A percentile compares a stretch with the other conserved stretches of the same genome.
Conservation (phyloP, 768 basidiomycete genomes). For the Sporobolomyces phaffii region DNA sequence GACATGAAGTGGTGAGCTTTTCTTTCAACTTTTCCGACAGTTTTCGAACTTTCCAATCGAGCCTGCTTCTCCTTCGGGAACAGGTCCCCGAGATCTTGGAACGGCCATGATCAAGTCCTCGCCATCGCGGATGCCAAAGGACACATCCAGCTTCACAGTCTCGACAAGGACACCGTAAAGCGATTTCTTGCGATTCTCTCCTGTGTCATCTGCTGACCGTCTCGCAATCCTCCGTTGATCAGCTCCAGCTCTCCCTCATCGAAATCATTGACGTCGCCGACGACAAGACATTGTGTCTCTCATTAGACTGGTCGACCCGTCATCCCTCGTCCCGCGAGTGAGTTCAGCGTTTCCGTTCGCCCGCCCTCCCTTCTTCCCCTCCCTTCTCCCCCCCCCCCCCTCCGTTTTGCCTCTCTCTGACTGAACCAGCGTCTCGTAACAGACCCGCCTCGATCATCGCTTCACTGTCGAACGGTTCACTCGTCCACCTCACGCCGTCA, state of each 20-base stretch:
- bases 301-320: slow-evolving; percentile 86
- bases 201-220: neutral
- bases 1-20: slow-evolving; percentile 84
- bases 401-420: too few relatives aligned
- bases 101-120: slow-evolving; percentile 48
- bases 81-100: slow-evolving; percentile 19
- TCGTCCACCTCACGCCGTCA: slow-evolving; percentile 44
- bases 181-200: slow-evolving; percentile 22
- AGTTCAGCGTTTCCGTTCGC: too few relatives aligned
- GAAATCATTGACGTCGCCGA: slow-evolving; percentile 47
- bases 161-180: slow-evolving; percentile 54
- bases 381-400: neutral
- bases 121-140: slow-evolving; percentile 84
- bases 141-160: slow-evolving; percentile 60
- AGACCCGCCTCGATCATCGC: slow-evolving; percentile 54
- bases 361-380: neutral
- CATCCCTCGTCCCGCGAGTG: slow-evolving; percentile 42
- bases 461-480: slow-evolving; percentile 73
- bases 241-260: slow-evolving; percentile 17
- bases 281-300: slow-evolving; percentile 68
- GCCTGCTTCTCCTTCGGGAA: neutral
- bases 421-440: neutral
- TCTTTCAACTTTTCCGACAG: slow-evolving; percentile 1
- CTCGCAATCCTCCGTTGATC: neutral
- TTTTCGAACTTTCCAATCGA: neutral